phyloP scores from a whole-genome alignment of 345 rosid species.

The Mercurialis annua region DNA sequence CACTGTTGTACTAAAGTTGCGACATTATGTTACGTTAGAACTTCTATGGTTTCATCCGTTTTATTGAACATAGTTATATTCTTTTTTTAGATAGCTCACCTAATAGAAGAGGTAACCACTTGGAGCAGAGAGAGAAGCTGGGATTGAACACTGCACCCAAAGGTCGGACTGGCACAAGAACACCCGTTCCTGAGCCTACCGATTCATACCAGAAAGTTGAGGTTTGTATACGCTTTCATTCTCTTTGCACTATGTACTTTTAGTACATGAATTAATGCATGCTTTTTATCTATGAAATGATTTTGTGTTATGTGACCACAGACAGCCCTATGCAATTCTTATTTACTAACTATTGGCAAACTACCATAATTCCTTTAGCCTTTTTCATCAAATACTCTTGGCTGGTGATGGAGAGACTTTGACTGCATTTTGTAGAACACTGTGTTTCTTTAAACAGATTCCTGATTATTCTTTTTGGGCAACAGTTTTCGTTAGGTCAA shows the following conservation, averaged over 20 bases:
- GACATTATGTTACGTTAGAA: not conserved
- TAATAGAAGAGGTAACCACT: constrained; percentile 51
- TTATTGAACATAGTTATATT: not conserved
- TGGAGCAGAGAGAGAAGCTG: constrained; percentile 80
- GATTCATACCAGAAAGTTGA: constrained; percentile 73
- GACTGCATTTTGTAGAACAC: no score
- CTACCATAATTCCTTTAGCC: no score
- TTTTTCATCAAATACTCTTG: no score
- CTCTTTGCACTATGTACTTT: not conserved
- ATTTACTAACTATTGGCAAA: no score
- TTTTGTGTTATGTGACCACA: not conserved
- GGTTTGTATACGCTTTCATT: constrained; percentile 39
- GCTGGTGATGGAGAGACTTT: no score
- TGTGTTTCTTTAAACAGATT: no score
- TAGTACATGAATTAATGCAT: not conserved
- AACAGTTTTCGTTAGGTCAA: no score
- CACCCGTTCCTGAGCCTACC: constrained; percentile 51
- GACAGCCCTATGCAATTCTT: no score
- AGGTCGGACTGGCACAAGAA: constrained; percentile 39
- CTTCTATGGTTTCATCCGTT: no score
- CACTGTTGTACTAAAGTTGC: not conserved
- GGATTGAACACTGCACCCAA: constrained; percentile 59
- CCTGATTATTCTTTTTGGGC: no score
- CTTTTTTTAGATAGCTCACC: constrained; percentile 52
- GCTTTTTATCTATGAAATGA: not conserved